Evolutionary conservation across 208 protist species (phyloP), one percentile per base, ranked within the genome.

Genomic region (Leishmania amazonensis): DNA sequence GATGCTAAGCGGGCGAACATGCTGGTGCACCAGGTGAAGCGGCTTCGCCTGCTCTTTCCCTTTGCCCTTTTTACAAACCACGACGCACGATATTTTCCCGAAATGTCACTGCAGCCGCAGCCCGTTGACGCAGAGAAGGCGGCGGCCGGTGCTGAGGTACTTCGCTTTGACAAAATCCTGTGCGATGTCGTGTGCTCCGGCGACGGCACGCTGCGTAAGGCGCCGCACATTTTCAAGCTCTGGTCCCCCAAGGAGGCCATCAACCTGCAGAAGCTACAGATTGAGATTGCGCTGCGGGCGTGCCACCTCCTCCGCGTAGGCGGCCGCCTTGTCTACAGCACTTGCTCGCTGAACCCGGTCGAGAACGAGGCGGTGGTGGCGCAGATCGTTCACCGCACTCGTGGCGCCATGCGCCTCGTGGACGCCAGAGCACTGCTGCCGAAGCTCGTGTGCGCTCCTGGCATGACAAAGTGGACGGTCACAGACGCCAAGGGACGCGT

Each of bases 301-400:
- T 92, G 92, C 73, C 92, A 97, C 72, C 84, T 98, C 9, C 85
- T 96, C 45, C 77, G 85, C 31, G 84, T 96, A 13, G 92, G 93
- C 28, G 98, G 98, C n/a, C 85, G 88, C 31, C 86, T 99, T 5
- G 97, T 99, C 31, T 99, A 99, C 89, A 98, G 94, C 75, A 99
- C 98, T 6, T 99, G 98, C 91, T 98, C 97, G 15, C 89, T 99
- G 58, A 99, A 99, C 83, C 98, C 98, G 24, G 85, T 99, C 47
- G 98, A 99, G 88, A 97, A 99, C 79, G 98, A 99, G 87, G 97
- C 97, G 8, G 97, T 99, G n/a, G 96, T 99, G 38, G 89, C 91
- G 31, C 86, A 94, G 73, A 84, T 99, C 42, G 86, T 99, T 24
- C 82, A 95, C 78, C 87, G 89, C 68, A 96, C 93, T 1, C 74